Base-by-base conservation (phyloP, 441 rosid species). In the Rhodomyrtus psidioides region DNA sequence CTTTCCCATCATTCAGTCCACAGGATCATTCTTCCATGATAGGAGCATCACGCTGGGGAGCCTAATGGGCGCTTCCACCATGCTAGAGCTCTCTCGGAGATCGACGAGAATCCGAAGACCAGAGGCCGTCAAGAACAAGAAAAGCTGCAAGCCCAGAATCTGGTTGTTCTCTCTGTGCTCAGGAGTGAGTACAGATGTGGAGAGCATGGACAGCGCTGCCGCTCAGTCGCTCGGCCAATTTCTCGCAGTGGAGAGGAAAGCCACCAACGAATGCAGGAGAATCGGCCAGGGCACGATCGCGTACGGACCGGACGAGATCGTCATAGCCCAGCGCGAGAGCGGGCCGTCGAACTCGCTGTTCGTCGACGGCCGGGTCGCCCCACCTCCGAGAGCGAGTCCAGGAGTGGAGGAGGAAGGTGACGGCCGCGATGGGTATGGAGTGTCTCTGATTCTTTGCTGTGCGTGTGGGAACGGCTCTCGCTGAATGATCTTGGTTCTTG, bases 1-100 rank as follows among this genome's bases (percentile, higher is more conserved):
- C 42, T 2, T 3, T 12, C 59, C 15, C 84, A 39, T 17, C 21
- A 74, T 44, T 21, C 90, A 95, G 98, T 94, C 97, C 5, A 93
- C 94, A 85, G 96, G 97, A 62, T 95, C 98, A 21, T 96, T 96
- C 91, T 95, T 96, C 91, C 96, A 94, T 26, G 98, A 96, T 84
- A 92, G 88, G 85, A 93, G 94, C 92, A 94, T 91, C 75, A 95
- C 98, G 74, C 90, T 95, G 2, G 99, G 99, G 83, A 95, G 95
- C 88, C 95, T 96, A 2, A 94, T 95, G 17, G 99, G 99, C 14
- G 94, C 91, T 85, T 92, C 97, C 7, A 93, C 88, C 91, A 90
- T 94, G 82, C 86, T 94, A 76, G 97, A 95, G 81, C 91, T 94
- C 82, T 93, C 96, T 3, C 91, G 93, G 86, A 92, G 94, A 92